Conservation (phyloP, 257 asterid genomes). For the Rauvolfia tetraphylla region DNA sequence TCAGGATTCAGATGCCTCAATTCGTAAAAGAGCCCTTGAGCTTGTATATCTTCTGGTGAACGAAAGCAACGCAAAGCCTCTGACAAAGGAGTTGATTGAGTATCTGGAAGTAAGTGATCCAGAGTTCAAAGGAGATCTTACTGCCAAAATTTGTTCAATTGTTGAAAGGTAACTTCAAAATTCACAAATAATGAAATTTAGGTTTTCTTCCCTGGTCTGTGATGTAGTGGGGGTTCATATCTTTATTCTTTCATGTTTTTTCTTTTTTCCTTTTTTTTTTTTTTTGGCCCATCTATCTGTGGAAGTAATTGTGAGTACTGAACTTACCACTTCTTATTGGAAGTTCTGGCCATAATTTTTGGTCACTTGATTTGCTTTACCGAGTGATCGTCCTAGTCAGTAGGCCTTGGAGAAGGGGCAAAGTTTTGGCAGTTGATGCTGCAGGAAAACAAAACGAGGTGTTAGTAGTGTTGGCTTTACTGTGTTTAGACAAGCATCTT, state of each 20-base stretch:
- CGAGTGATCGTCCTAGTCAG: neutral
- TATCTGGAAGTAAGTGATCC: conserved; percentile 85
- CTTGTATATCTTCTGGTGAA: conserved; percentile 87
- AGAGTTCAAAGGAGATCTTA: conserved; percentile 89
- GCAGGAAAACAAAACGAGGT: neutral
- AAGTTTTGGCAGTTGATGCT: neutral
- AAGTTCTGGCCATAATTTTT: neutral
- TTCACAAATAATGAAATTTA: neutral
- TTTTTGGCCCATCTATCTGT: neutral
- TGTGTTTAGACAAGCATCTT: neutral
- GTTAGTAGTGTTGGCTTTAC: neutral
- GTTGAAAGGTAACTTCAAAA: conserved; percentile 80
- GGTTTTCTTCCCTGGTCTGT: neutral
- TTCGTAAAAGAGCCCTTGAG: conserved; percentile 95
- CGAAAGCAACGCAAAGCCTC: conserved; percentile 79
- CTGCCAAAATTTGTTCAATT: conserved; percentile 90
- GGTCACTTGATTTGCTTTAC: neutral
- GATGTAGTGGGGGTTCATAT: conserved; percentile 9
- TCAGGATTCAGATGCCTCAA: conserved; percentile 99
- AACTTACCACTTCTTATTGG: no score
- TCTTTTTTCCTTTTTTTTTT: neutral
- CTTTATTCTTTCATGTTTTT: neutral
- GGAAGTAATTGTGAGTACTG: neutral
- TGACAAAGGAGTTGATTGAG: conserved; percentile 89
- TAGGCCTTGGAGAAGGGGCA: neutral